These are phyloP conservation scores for Anisogramma anomala DNA, from an alignment of 2,329 filamentous ascomycete genomes.

Conservation along the genomic window DNA sequence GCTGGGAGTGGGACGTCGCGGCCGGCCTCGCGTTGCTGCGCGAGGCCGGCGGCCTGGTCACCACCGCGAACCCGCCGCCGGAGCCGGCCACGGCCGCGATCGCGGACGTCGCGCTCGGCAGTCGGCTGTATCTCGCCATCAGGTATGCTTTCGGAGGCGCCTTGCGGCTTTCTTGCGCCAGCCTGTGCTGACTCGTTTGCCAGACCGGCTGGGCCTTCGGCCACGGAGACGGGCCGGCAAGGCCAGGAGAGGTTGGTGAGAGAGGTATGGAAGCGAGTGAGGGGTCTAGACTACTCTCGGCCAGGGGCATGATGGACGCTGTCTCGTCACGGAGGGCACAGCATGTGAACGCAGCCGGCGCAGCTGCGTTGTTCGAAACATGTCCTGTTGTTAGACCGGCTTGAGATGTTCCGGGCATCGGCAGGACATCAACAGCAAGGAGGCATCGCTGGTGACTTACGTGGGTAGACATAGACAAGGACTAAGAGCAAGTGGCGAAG, in stretches of 20 bases:
- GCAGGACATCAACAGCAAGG: no score
- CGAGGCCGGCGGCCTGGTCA: conserved; percentile 64
- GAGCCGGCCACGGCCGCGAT: conserved; percentile 44
- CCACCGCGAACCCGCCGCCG: conserved; percentile 59
- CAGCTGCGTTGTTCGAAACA: no score
- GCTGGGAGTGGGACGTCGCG: conserved; percentile 75
- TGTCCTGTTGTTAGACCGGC: no score
- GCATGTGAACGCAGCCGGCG: no score
- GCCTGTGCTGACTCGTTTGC: neutral
- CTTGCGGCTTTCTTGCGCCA: neutral
- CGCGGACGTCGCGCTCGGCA: conserved; percentile 49
- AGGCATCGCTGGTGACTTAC: no score
- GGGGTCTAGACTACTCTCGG: conserved; percentile 52
- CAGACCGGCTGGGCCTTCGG: conserved; percentile 52
- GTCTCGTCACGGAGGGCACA: no score
- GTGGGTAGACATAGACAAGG: no score
- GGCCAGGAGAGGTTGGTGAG: conserved; percentile 59
- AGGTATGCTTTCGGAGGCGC: conserved; percentile 29
- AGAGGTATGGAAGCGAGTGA: conserved; percentile 61
- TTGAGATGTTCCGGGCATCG: no score
- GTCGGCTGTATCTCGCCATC: conserved; percentile 60
- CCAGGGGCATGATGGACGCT: conserved; percentile 47
- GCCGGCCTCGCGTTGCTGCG: conserved; percentile 62
- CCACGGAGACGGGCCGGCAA: conserved; percentile 51
- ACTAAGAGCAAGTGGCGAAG: no score